Base-by-base conservation (phyloP, 345 rosid genomes). In the Atalantia buxifolia region DNA sequence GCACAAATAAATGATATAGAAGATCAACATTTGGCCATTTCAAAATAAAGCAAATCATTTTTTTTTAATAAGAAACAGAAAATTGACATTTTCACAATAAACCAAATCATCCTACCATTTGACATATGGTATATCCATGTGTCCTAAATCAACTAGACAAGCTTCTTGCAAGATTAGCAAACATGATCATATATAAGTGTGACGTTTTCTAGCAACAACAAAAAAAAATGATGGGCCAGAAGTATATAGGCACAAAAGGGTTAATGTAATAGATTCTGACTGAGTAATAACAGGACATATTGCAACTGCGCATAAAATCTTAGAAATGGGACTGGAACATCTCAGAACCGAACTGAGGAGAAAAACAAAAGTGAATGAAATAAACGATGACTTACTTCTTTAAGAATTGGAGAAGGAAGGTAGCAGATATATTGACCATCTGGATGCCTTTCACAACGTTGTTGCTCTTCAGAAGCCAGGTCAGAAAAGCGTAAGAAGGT, bases 351-450 rank as follows among this genome's bases (percentile, higher is more conserved):
- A 71, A 78, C 61, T 57, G 72, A 22, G 40, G 48, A 35, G 56
- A 5, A 66, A 4, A 71, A n/a, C 16, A 66, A 4, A 71, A 22
- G n/a, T 42, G 21, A 68, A 55, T 71, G 80, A 78, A 75, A 48
- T 74, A 7, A 35, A 71, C 77, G 78, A 64, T 28, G 22, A 85
- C 96, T 85, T 84, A 93, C 99, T 82, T 92, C 93, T 84, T 89
- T 90, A 25, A 96, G 99, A 86, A 96, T 89, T 62, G 94, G 97
- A 67, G 97, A 94, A 78, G 94, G 90, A 74, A 96, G 90, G 79
- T 96, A 94, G 83, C 98, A 94, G 81, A 87, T 77, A 84, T 84
- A 90, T 80, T 91, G 97, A 83, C 98, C 98, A 80, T 94, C 98
- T n/a, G 94, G 99, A 85, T 88, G 92, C 80, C 86, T 90, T 85